Evolutionary conservation across 495 filamentous ascomycete genomes (phyloP).

Genomic region (Amniculicola lignicola): DNA sequence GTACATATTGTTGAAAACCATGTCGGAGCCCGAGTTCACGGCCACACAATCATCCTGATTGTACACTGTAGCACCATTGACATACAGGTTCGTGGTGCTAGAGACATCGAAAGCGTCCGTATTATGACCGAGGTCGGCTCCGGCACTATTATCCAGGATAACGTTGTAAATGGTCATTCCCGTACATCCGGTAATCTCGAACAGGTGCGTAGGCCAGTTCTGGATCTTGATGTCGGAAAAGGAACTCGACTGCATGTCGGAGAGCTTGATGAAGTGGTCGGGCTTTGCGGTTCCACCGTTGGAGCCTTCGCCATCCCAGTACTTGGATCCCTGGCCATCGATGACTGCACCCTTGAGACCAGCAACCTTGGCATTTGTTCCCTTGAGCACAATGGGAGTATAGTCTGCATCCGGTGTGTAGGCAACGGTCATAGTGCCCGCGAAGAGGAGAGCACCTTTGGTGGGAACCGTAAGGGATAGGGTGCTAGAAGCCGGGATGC

Average conservation of each 20-base stretch:
- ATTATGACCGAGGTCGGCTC: constrained; percentile 38
- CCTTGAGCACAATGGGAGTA: constrained; percentile 38
- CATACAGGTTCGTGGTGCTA: neutral
- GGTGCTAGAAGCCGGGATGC: neutral
- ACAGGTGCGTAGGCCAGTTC: constrained; percentile 48
- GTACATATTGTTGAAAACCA: neutral
- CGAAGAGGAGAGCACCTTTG: neutral
- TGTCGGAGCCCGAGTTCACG: neutral
- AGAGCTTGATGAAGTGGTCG: constrained; percentile 49
- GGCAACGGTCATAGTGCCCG: neutral
- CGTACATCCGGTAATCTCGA: constrained; percentile 39
- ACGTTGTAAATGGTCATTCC: constrained; percentile 38
- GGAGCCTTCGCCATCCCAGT: constrained; percentile 51
- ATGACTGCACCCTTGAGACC: constrained; percentile 44
- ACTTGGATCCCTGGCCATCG: constrained; percentile 48
- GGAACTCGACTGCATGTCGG: constrained; percentile 31
- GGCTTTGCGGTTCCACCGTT: constrained; percentile 37
- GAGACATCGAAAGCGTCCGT: constrained; percentile 8
- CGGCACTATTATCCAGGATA: constrained; percentile 46
- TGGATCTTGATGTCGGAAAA: constrained; percentile 43
- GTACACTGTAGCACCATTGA: constrained; percentile 2
- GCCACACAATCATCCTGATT: constrained; percentile 21
- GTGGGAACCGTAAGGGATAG: neutral
- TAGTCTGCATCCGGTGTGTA: neutral
- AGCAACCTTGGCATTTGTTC: constrained; percentile 46